These are phyloP conservation scores for Aspergillus sp. DNA, from an alignment of 2,329 filamentous ascomycete species.

Conservation along the genomic window DNA sequence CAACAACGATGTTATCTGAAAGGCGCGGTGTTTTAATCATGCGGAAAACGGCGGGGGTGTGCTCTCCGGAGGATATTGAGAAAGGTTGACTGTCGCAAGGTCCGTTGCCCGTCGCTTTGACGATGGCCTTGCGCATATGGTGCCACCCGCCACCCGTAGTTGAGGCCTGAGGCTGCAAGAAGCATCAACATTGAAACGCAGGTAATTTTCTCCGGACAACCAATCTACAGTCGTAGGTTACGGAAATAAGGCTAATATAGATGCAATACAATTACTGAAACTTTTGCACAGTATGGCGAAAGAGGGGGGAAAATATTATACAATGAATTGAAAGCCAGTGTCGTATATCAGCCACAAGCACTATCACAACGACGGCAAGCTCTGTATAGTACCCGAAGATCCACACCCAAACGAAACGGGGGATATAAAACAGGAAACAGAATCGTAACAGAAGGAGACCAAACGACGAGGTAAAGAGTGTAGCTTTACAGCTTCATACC, in stretches of 20 bases:
- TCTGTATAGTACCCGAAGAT: conserved; percentile 7
- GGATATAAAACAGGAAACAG: neutral
- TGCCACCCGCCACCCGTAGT: neutral
- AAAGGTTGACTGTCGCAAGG: conserved; percentile 2
- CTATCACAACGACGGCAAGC: neutral
- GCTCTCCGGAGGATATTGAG: conserved; percentile 5
- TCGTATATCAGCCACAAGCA: neutral
- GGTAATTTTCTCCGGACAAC: no score
- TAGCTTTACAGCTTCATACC: conserved; percentile 84
- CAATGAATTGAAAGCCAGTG: conserved; percentile 6
- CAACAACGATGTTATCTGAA: neutral
- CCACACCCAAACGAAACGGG: neutral
- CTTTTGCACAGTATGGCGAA: neutral
- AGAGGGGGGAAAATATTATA: conserved; percentile 9
- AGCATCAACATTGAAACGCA: neutral
- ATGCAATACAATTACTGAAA: neutral
- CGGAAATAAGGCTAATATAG: no score
- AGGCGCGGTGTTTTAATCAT: neutral
- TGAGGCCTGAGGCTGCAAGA: neutral
- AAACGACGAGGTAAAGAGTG: conserved; percentile 1
- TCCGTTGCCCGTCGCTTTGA: neutral
- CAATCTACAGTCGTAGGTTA: no score
- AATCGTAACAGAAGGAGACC: neutral
- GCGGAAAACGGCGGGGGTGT: neutral
- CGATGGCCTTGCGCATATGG: neutral